Percentiles rank a stretch among this genome's conserved stretches.
phyloP scores from a whole-genome alignment of 441 rosid genomes.

The Cnidoscolus chayamansa region DNA sequence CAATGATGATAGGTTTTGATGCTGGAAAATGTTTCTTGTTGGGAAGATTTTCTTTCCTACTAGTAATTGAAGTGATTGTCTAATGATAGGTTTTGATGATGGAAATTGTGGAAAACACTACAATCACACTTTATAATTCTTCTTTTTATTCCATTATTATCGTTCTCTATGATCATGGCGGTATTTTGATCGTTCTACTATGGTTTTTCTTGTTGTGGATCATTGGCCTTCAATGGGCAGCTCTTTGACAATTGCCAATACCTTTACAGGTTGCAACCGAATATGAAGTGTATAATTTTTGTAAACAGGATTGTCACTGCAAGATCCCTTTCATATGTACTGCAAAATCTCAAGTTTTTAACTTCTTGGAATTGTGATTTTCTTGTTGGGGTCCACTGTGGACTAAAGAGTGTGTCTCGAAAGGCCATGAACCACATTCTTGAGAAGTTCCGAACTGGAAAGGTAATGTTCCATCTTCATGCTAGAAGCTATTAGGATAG shows the following conservation, averaged over 20 bases:
- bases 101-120: background rate
- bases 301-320: conserved; percentile 93
- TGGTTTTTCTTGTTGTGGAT: background rate
- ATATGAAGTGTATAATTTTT: conserved; percentile 87
- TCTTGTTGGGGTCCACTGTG: conserved; percentile 90
- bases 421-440: conserved; percentile 64
- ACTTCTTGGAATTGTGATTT: conserved; percentile 82
- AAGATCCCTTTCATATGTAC: conserved; percentile 65
- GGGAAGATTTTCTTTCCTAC: too few relatives aligned
- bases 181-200: background rate
- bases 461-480: conserved; percentile 44
- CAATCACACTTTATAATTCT: background rate
- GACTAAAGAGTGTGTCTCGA: conserved; percentile 75
- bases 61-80: too few relatives aligned
- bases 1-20: background rate
- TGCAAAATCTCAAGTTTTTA: conserved; percentile 61
- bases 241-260: conserved; percentile 24
- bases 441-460: conserved; percentile 71
- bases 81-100: background rate
- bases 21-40: background rate
- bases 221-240: background rate
- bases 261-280: conserved; percentile 65
- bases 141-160: background rate
- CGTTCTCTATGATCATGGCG: background rate
- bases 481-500: background rate